phyloP scores from a whole-genome alignment of 371 early-diverging fungal species.

The Mortierella sp. region DNA sequence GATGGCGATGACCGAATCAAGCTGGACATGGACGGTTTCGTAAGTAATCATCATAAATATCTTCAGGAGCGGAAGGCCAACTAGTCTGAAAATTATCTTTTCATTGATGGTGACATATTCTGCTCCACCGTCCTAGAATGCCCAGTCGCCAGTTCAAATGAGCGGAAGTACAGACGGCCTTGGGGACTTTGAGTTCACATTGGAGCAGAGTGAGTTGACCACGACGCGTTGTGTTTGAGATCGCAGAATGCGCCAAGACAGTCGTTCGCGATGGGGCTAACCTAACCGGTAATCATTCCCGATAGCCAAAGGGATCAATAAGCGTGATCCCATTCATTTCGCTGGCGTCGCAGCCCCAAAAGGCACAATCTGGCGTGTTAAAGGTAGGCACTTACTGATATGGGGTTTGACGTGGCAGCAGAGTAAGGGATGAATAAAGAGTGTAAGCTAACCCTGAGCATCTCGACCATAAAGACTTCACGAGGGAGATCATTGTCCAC shows the following conservation, averaged over 20 bases:
- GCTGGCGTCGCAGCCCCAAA: conserved; percentile 10
- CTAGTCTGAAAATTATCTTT: background rate
- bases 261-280: background rate
- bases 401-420: no score
- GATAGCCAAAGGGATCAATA: conserved; percentile 22
- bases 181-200: conserved; percentile 33
- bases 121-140: background rate
- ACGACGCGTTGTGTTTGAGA: background rate
- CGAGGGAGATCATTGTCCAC: conserved; percentile 22
- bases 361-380: conserved; percentile 32
- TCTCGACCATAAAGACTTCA: conserved; percentile 8
- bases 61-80: no score
- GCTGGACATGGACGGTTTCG: conserved; percentile 57
- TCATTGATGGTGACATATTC: background rate
- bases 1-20: conserved; percentile 76
- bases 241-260: no score
- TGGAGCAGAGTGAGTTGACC: conserved; percentile 37
- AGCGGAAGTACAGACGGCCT: conserved; percentile 24
- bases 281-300: background rate
- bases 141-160: conserved; percentile 14
- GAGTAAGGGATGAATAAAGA: background rate
- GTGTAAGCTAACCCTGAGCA: no score
- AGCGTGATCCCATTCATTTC: conserved; percentile 13
- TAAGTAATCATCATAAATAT: no score
- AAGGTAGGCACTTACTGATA: conserved; percentile 14